Evolutionary conservation across 257 asterid genomes (phyloP), one percentile per base, ranked within the genome.

Genomic region (Petunia axillaris): DNA sequence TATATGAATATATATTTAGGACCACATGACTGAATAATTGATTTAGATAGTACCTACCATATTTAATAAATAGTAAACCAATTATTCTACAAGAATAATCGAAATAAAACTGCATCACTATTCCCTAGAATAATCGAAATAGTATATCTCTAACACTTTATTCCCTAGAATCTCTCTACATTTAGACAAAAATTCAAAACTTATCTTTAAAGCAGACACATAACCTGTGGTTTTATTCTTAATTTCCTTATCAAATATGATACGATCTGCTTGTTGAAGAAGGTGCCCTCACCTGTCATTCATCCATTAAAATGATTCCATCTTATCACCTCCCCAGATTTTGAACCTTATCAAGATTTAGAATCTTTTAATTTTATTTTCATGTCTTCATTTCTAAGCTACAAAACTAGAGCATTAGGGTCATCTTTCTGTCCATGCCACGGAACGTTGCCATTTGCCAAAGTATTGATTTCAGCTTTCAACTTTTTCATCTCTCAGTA

Each of bases 401-500:
- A 65, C 52, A 54, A 68, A 48, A 48, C 53, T 48, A 48, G 53
- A 48, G 53, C 53, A 10, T 7, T 9, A 48, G 53, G 53, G 53
- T 48, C 53, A 8, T 6, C n/a, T 1, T 14, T 41, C 41, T 15
- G 36, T 66, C 75, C 14, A 40, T 41, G 53, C 75, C 40, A 7
- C 54, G n/a, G 15, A 6, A 40, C 25, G 25, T 25, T 25, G 25
- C 25, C 25, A 25, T 25, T 25, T 25, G 25, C 53, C 40, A 81
- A 85, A 81, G 68, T 50, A 85, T 65, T 40, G 13, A 39, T 35
- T 15, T 38, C n/a, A 81, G 13, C 82, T 14, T 70, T 43, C 48
- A 4, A 39, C 52, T 2, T 43, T 68, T 36, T 82, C 59, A 25
- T 58, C 36, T 53, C 7, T 63, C 52, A 14, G 83, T 60, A 54